These are phyloP conservation scores for Nakazawaea laoshanensis DNA, from an alignment of 805 yeast genomes.

Conservation along the genomic window DNA sequence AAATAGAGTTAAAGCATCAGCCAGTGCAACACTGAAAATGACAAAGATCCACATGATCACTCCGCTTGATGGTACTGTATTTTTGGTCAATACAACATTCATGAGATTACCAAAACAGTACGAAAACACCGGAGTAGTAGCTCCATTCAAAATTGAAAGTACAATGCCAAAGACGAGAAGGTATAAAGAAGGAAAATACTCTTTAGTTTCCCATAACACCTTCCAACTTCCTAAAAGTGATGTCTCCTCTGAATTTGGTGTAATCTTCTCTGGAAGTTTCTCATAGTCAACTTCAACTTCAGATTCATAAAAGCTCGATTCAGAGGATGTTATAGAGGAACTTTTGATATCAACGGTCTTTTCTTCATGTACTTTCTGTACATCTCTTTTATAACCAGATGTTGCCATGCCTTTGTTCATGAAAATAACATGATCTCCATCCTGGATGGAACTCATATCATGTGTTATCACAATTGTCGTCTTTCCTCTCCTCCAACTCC, in stretches of 20 bases:
- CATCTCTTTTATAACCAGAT: background rate
- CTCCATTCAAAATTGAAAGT: slow-evolving; percentile 49
- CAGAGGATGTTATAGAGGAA: too few relatives aligned
- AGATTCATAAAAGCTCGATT: too few relatives aligned
- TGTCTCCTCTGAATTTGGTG: too few relatives aligned
- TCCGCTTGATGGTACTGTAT: slow-evolving; percentile 18
- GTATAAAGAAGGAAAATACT: too few relatives aligned
- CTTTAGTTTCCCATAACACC: too few relatives aligned
- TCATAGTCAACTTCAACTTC: too few relatives aligned
- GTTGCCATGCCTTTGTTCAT: slow-evolving; percentile 50
- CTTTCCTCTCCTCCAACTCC: slow-evolving; percentile 51
- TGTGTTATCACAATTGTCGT: slow-evolving; percentile 84
- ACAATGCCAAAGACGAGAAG: slow-evolving; percentile 36
- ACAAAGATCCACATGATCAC: slow-evolving; percentile 59
- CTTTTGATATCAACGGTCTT: too few relatives aligned
- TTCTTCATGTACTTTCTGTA: too few relatives aligned
- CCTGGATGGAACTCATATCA: slow-evolving; percentile 48
- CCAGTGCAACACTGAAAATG: slow-evolving; percentile 51
- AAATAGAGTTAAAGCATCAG: slow-evolving; percentile 54
- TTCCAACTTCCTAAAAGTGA: too few relatives aligned
- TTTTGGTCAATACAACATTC: slow-evolving; percentile 47
- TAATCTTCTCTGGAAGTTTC: too few relatives aligned
- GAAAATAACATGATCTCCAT: slow-evolving; percentile 48
- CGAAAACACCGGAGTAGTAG: slow-evolving; percentile 69
- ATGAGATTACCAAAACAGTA: slow-evolving; percentile 66